A percentile compares a stretch with the other conserved stretches of the same genome.
Conservation (phyloP, 805 yeast genomes). For the Lachancea lanzarotensis region DNA sequence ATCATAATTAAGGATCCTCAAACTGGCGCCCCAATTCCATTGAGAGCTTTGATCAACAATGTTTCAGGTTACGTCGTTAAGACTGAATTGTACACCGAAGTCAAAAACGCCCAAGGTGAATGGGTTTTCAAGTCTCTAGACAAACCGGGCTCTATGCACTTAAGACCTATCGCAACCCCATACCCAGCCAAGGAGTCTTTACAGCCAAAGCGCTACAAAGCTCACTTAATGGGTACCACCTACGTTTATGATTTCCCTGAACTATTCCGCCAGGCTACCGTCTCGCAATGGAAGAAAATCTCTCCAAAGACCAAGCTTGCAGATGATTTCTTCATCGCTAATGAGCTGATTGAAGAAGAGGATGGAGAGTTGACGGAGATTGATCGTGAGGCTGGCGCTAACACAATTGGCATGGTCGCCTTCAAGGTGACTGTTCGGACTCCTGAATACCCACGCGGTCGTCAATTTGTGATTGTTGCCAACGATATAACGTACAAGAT, state of each 20-base stretch:
- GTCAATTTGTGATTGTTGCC: conserved; percentile 88
- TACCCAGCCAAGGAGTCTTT: conserved; percentile 97
- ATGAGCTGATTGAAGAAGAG: conserved; percentile 83
- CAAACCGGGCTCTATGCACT: conserved; percentile 93
- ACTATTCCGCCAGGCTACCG: conserved; percentile 86
- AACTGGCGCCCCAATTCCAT: conserved; percentile 87
- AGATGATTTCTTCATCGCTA: conserved; percentile 68
- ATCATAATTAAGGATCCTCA: conserved; percentile 88
- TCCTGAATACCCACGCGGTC: conserved; percentile 95
- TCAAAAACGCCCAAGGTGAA: conserved; percentile 84
- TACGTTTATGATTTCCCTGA: conserved; percentile 99
- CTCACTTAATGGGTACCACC: conserved; percentile 97
- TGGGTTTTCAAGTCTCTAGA: conserved; percentile 97
- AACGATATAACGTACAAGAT: conserved; percentile 96
- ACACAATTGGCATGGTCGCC: conserved; percentile 95
- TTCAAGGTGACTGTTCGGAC: conserved; percentile 87
- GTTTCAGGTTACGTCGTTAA: conserved; percentile 96
- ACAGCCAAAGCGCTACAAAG: conserved; percentile 98
- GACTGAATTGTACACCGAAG: conserved; percentile 91
- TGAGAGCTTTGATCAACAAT: conserved; percentile 93
- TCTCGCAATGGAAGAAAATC: conserved; percentile 74
- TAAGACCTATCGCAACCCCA: conserved; percentile 91
- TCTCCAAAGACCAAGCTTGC: conserved; percentile 43
- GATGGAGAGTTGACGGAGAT: conserved; percentile 75
- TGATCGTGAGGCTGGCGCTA: conserved; percentile 93